These are phyloP conservation scores for Parathielavia appendiculata DNA, from an alignment of 495 filamentous ascomycete genomes.

Conservation along the genomic window DNA sequence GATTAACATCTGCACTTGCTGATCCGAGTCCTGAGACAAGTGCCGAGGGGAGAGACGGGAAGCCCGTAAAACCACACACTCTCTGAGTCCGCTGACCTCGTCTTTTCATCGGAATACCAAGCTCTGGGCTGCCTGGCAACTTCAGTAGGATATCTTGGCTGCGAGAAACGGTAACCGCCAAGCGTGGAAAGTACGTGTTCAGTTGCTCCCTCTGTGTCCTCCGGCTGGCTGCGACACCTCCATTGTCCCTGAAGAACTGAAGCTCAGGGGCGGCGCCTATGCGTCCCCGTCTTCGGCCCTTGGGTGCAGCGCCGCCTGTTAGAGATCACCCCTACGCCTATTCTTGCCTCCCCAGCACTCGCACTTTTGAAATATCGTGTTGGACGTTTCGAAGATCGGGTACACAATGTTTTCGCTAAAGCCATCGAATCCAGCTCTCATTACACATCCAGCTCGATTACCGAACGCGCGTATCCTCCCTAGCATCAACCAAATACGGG, in stretches of 20 bases:
- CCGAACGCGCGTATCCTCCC: slow-evolving; percentile 10
- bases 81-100: background rate
- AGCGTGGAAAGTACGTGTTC: background rate
- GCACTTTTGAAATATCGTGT: background rate
- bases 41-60: background rate
- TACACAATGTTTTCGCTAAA: too few species aligned
- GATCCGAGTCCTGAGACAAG: background rate
- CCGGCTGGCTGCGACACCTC: background rate
- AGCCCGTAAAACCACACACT: slow-evolving; percentile 3
- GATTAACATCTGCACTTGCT: background rate
- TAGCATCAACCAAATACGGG: slow-evolving; percentile 1
- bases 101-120: background rate
- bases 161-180: background rate
- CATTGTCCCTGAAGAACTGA: background rate
- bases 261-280: slow-evolving; percentile 9
- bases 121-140: slow-evolving; percentile 4
- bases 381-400: background rate
- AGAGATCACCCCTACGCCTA: background rate
- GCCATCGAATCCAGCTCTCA: too few species aligned
- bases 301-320: background rate
- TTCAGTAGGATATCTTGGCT: slow-evolving; percentile 5
- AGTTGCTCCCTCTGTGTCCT: background rate
- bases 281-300: background rate
- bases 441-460: background rate
- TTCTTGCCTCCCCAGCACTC: background rate